These are phyloP conservation scores for Penicillium sp. DNA, from an alignment of 2,329 filamentous ascomycete genomes.

Conservation along the genomic window DNA sequence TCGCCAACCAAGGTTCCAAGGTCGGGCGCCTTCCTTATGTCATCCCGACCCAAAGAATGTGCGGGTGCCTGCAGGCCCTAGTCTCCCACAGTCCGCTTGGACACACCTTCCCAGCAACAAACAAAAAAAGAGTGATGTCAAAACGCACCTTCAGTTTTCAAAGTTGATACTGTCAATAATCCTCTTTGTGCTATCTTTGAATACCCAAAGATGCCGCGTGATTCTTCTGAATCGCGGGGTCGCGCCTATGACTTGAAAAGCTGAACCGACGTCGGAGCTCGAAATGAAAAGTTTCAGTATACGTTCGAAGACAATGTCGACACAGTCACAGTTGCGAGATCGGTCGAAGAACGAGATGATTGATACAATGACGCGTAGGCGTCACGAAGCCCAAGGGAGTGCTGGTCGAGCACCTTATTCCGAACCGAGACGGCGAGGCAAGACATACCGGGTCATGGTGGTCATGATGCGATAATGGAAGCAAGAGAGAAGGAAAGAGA, in stretches of 20 bases:
- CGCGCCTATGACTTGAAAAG: neutral
- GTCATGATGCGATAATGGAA: conserved; percentile 12
- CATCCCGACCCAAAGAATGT: conserved; percentile 9
- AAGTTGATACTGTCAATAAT: neutral
- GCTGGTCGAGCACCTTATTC: conserved; percentile 9
- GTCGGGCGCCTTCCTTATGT: neutral
- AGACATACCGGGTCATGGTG: conserved; percentile 16
- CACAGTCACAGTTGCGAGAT: neutral
- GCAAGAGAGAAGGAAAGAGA: neutral
- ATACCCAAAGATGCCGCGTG: neutral
- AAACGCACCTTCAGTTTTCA: neutral
- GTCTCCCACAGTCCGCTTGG: neutral
- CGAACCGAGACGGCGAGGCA: neutral
- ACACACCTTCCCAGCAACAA: neutral
- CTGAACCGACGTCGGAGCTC: neutral
- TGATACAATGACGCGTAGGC: neutral
- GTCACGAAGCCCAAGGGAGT: conserved; percentile 2
- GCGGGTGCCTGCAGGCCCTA: neutral
- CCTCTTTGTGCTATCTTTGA: neutral
- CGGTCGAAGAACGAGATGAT: neutral
- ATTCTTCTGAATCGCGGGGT: neutral
- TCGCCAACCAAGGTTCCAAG: neutral
- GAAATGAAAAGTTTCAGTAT: neutral
- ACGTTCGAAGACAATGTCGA: neutral
- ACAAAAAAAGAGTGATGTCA: neutral